Base-by-base conservation (phyloP, 441 rosid species). In the Jatropha podagrica region DNA sequence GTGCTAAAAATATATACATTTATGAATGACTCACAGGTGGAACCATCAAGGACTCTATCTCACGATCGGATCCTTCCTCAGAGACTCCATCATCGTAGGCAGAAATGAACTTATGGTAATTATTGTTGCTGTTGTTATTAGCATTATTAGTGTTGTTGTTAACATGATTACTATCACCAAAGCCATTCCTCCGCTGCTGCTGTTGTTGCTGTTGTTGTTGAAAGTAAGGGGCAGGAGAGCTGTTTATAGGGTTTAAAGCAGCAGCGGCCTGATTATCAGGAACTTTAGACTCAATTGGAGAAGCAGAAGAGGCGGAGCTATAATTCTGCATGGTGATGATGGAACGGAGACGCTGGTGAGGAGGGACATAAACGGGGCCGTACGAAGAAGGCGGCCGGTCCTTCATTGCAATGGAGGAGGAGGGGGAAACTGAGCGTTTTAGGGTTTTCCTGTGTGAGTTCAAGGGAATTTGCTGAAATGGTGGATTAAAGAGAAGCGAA, bases 271-370 rank as follows among this genome's bases (percentile, higher is more conserved):
- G 84, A 68, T 59, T 78, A 69, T 83, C 79, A 32, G 51, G 77
- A 65, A 72, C 59, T 71, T 69, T 80, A 80, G 88, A 74, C 41
- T 76, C 74, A 38, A 62, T 14, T 51, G 52, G 68, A 55, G 78
- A 42, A 41, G 73, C 61, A 17, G 73, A 20, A 7, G 85, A 69
- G 56, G 81, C 73, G 71, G 85, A 72, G 75, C 68, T 62, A 65
- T 37, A 73, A 71, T 72, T 83, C 8, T 86, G 81, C 65, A 82
- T 44, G 37, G 85, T 67, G 58, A 83, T 68, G 71, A 79, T 79
- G 77, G 92, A 85, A 77, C 88, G 88, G 65, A 83, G 86, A 54
- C 98, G 97, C 72, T 87, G 95, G 83, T 91, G 92, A 1, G 97
- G 98, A 60, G 98, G 97, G 67, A 88, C 83, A 81, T 91, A 95